Conservation (phyloP, 495 filamentous ascomycete genomes). For the Chaetomium tenue region DNA sequence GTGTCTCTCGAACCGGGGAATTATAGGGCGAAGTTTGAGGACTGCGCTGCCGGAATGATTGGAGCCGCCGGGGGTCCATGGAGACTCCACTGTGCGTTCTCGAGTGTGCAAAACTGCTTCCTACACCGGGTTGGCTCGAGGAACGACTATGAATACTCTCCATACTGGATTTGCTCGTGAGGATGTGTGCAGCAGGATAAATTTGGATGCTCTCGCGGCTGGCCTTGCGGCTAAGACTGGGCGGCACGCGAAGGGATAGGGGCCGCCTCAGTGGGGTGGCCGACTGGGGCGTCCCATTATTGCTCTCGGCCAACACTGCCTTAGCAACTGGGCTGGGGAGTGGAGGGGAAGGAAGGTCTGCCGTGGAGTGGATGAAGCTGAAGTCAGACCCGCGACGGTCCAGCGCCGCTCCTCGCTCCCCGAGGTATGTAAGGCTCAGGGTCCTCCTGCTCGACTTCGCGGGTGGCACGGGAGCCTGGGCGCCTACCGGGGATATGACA, state of each 20-base stretch:
- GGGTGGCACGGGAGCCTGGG: neutral
- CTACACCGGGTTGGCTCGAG: conserved; percentile 20
- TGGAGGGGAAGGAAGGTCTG: conserved; percentile 30
- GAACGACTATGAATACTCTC: conserved; percentile 37
- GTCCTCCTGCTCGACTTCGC: conserved; percentile 20
- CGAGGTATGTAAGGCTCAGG: conserved; percentile 27
- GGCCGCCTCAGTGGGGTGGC: conserved; percentile 39
- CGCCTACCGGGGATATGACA: neutral
- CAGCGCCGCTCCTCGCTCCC: conserved; percentile 15
- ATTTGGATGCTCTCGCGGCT: conserved; percentile 41
- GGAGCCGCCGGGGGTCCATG: conserved; percentile 32
- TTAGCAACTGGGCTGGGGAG: conserved; percentile 32
- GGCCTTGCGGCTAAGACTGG: conserved; percentile 31
- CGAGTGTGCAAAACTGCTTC: conserved; percentile 6
- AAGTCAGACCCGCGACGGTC: neutral
- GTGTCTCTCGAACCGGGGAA: conserved; percentile 34
- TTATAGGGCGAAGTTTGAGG: conserved; percentile 18
- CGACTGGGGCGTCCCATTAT: conserved; percentile 31
- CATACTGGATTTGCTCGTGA: conserved; percentile 34
- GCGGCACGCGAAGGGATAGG: conserved; percentile 41
- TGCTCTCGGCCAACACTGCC: conserved; percentile 29
- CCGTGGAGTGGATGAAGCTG: conserved; percentile 13
- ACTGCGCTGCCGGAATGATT: conserved; percentile 26
- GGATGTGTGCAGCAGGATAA: conserved; percentile 26
- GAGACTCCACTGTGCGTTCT: conserved; percentile 4